Evolutionary conservation across 2,329 filamentous ascomycete genomes (phyloP), one percentile per base, ranked within the genome.

Genomic region (Ophiostoma perfectum): DNA sequence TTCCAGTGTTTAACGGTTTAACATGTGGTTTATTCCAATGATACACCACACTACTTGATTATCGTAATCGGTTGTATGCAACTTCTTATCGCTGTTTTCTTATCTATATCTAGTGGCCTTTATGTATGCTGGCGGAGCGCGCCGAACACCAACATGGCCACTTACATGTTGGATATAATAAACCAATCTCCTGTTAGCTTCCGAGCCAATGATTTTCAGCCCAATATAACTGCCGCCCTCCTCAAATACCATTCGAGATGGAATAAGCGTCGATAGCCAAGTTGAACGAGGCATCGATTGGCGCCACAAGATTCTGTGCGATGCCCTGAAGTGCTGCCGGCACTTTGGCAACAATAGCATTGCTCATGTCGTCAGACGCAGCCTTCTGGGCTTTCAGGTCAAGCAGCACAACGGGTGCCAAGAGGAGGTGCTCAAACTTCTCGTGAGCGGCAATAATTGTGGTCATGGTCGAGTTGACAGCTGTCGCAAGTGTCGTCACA

Each of bases 401-500:
- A 16, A 80, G 60, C 52, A 81, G 73, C 47, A 84, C 81, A 47
- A 81, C 72, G 0, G 81, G 80, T 64, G 75, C 76, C 47, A 83
- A 71, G 1, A 81, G 66, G 5, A 82, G 73, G 52, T 74, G 74
- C 71, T 82, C 78, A 69, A 84, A 84, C 70, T 81, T 79, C 27
- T 74, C 76, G 74, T 82, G 81, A 41, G 76, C 73, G 11, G 69
- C 72, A 69, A 81, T 75, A 36, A 83, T 73, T n/a, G 75, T 75
- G 7, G 73, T 71, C 42, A 82, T 75, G 4, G 79, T 79, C 44
- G 72, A 67, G 71, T 80, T 77, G 70, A 82, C 79, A n/a, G 74
- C 73, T 11, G 63, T 67, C 62, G 77, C 75, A 39, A 83, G 77
- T 7, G 74, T 70, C 3, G 72, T 68, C 5, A 80, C 79, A 3